These are phyloP conservation scores for Pseudonectria foliicola DNA, from an alignment of 2,329 filamentous ascomycete genomes.

Conservation along the genomic window DNA sequence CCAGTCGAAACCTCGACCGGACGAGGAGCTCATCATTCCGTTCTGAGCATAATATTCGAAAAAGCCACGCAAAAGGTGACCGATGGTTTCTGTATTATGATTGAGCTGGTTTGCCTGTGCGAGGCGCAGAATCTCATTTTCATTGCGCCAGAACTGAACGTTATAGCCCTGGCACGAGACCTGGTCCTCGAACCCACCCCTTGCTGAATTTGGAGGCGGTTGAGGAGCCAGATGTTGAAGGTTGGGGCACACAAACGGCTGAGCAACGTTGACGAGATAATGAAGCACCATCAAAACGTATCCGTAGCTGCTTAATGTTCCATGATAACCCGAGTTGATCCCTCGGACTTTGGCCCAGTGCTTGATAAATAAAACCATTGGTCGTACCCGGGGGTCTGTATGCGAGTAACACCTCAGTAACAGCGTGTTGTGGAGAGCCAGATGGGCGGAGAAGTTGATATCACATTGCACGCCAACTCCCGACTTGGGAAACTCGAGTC, in stretches of 20 bases:
- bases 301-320: constrained; percentile 82
- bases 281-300: constrained; percentile 91
- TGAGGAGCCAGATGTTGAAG: constrained; percentile 55
- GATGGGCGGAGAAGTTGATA: constrained; percentile 82
- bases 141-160: constrained; percentile 72
- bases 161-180: constrained; percentile 54
- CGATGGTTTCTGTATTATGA: constrained; percentile 62
- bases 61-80: constrained; percentile 70
- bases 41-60: constrained; percentile 77
- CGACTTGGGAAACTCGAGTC: constrained; percentile 69
- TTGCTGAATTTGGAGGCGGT: constrained; percentile 26
- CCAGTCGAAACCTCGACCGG: constrained; percentile 66
- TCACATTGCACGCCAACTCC: constrained; percentile 82
- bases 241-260: constrained; percentile 79
- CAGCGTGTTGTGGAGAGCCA: constrained; percentile 76
- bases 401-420: constrained; percentile 77
- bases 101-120: constrained; percentile 54
- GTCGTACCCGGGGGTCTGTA: constrained; percentile 68
- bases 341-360: constrained; percentile 80
- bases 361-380: constrained; percentile 80
- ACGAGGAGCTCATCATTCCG: constrained; percentile 43
- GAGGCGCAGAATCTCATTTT: constrained; percentile 58
- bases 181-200: constrained; percentile 15
- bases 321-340: constrained; percentile 81
- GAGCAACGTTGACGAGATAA: constrained; percentile 75